Percentiles rank a stretch among this genome's conserved stretches.
These are phyloP conservation scores for Cicer cuneatum DNA, from an alignment of 306 rosid genomes.

Conservation along the genomic window DNA sequence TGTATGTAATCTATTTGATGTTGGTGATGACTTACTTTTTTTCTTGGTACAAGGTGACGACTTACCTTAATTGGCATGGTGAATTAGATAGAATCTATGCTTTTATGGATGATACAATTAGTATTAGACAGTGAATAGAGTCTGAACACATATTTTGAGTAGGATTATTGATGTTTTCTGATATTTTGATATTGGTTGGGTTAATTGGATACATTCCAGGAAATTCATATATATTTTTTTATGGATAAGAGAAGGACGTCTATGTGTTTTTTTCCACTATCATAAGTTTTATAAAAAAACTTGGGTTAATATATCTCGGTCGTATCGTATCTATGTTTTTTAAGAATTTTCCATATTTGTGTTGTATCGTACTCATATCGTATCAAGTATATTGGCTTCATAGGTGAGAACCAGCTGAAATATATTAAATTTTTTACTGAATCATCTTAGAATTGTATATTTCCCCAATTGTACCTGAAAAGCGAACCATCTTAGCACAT, in stretches of 20 bases:
- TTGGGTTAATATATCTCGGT: neutral
- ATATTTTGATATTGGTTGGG: neutral
- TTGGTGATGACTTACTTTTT: neutral
- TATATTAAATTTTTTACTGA: constrained; percentile 12
- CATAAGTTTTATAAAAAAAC: too few relatives aligned
- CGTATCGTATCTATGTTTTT: neutral
- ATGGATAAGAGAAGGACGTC: neutral
- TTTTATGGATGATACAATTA: neutral
- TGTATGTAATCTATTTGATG: neutral
- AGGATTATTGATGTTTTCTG: neutral
- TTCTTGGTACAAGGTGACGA: too few relatives aligned
- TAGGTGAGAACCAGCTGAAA: constrained; percentile 14
- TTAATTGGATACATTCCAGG: neutral
- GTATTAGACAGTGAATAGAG: neutral
- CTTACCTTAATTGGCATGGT: neutral
- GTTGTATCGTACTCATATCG: neutral
- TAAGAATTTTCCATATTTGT: neutral
- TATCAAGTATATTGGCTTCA: neutral
- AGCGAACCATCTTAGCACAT: neutral
- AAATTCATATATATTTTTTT: neutral
- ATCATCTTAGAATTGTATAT: constrained; percentile 15
- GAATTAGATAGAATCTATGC: neutral
- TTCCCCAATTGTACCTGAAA: neutral
- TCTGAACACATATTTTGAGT: neutral
- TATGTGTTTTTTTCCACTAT: neutral